Percentiles rank a stretch among this genome's conserved stretches.
phyloP scores from a whole-genome alignment of 257 asterid genomes.

The Forsythia suspensa region DNA sequence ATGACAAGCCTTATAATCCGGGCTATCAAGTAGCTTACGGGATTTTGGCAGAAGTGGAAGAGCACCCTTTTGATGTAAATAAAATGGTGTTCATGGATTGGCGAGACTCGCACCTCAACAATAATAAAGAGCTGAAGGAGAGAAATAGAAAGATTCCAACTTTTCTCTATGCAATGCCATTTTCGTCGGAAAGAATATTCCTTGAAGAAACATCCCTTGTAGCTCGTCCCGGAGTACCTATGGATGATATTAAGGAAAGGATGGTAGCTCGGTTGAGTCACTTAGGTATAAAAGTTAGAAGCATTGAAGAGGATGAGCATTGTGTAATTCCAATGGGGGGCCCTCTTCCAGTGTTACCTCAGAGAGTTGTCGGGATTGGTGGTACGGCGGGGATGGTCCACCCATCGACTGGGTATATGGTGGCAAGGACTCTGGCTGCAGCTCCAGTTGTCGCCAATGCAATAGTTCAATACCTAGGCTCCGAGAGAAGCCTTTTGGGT shows the following conservation, averaged over 20 bases:
- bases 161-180: slow-evolving; percentile 98
- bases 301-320: slow-evolving; percentile 91
- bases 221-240: slow-evolving; percentile 88
- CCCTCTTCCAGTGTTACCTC: slow-evolving; percentile 92
- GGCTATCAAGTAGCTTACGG: slow-evolving; percentile 99
- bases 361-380: slow-evolving; percentile 88
- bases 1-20: slow-evolving; percentile 92
- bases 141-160: slow-evolving; percentile 76
- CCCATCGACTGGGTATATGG: slow-evolving; percentile 99
- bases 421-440: slow-evolving; percentile 96
- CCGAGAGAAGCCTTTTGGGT: slow-evolving; percentile 46
- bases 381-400: slow-evolving; percentile 99
- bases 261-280: slow-evolving; percentile 88
- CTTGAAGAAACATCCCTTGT: slow-evolving; percentile 97
- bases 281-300: slow-evolving; percentile 76
- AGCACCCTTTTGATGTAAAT: slow-evolving; percentile 76
- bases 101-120: slow-evolving; percentile 83
- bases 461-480: slow-evolving; percentile 64
- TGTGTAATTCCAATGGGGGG: slow-evolving; percentile 99
- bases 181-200: slow-evolving; percentile 71
- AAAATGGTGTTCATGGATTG: slow-evolving; percentile 99
- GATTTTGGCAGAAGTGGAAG: slow-evolving; percentile 90
- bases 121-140: slow-evolving; percentile 58
- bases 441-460: slow-evolving; percentile 91
- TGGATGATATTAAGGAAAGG: slow-evolving; percentile 88